phyloP scores from a whole-genome alignment of 139 green algal genomes.

The Haematococcus sp. region DNA sequence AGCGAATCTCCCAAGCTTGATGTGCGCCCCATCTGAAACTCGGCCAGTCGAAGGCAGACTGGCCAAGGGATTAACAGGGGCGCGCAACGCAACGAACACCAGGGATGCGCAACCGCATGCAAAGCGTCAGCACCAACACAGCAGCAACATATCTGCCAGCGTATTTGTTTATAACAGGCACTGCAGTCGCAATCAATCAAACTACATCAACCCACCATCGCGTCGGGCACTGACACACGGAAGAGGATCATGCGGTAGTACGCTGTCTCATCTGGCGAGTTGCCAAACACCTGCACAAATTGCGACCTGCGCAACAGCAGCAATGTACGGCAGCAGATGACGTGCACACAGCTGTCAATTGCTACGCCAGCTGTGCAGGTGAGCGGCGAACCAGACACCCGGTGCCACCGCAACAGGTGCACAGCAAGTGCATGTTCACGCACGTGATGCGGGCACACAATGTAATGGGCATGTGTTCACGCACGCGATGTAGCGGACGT shows the following conservation, averaged over 20 bases:
- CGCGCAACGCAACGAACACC: no score
- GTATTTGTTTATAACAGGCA: no score
- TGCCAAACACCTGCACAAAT: slow-evolving; percentile 84
- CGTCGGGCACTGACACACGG: slow-evolving; percentile 76
- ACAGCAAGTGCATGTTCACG: no score
- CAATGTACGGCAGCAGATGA: not conserved
- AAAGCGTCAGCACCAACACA: no score
- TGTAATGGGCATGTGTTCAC: slow-evolving; percentile 3
- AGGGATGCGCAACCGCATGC: no score
- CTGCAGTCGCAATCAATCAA: no score
- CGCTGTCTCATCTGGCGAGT: slow-evolving; percentile 95
- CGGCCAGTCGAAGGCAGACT: slow-evolving; percentile 14
- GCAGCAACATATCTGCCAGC: no score
- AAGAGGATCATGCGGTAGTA: slow-evolving; percentile 89
- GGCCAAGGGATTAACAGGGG: slow-evolving; percentile 42
- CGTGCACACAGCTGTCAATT: no score
- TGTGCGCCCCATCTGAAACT: slow-evolving; percentile 44
- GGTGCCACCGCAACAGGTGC: no score
- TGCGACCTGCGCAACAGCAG: slow-evolving; percentile 13
- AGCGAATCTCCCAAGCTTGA: slow-evolving; percentile 44
- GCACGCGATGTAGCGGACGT: not conserved
- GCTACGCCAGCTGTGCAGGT: not conserved
- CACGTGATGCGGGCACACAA: not conserved
- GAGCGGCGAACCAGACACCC: not conserved
- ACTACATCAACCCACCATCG: slow-evolving; percentile 59